Evolutionary conservation across 1,284 basidiomycete species (phyloP).

Genomic region (Lentinula novae-zelandiae): DNA sequence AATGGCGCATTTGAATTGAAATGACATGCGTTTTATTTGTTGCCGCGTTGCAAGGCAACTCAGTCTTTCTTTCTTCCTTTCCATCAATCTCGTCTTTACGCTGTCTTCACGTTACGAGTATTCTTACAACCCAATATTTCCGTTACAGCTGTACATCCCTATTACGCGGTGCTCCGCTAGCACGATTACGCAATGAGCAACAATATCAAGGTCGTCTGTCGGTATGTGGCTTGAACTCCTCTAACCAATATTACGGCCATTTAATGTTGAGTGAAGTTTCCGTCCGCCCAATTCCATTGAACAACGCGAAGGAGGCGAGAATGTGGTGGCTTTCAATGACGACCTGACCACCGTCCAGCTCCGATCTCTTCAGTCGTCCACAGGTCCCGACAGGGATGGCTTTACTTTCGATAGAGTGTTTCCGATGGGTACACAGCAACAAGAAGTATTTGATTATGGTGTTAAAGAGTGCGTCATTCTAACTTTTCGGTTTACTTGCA

Average conservation of each 20-base stretch:
- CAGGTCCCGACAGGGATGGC: slow-evolving; percentile 84
- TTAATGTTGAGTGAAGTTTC: slow-evolving; percentile 55
- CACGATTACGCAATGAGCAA: slow-evolving; percentile 52
- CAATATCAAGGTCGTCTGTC: slow-evolving; percentile 94
- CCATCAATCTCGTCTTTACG: background rate
- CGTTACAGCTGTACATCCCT: background rate
- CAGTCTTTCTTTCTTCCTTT: slow-evolving; percentile 5
- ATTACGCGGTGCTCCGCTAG: background rate
- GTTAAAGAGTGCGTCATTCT: slow-evolving; percentile 80
- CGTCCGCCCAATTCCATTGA: slow-evolving; percentile 95
- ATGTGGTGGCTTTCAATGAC: slow-evolving; percentile 89
- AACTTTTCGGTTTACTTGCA: slow-evolving; percentile 14
- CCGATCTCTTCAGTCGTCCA: slow-evolving; percentile 61
- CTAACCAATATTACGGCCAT: background rate
- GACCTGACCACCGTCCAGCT: slow-evolving; percentile 81
- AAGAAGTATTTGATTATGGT: slow-evolving; percentile 98
- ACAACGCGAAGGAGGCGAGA: slow-evolving; percentile 85
- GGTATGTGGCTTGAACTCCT: slow-evolving; percentile 47
- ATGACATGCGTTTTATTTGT: background rate
- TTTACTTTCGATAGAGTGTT: slow-evolving; percentile 99
- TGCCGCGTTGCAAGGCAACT: slow-evolving; percentile 18
- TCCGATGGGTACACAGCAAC: slow-evolving; percentile 87
- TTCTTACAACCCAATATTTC: background rate
- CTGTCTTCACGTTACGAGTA: background rate
- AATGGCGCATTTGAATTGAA: background rate